Evolutionary conservation across 2,329 filamentous ascomycete species (phyloP).

Genomic region (Daldinia sp.): DNA sequence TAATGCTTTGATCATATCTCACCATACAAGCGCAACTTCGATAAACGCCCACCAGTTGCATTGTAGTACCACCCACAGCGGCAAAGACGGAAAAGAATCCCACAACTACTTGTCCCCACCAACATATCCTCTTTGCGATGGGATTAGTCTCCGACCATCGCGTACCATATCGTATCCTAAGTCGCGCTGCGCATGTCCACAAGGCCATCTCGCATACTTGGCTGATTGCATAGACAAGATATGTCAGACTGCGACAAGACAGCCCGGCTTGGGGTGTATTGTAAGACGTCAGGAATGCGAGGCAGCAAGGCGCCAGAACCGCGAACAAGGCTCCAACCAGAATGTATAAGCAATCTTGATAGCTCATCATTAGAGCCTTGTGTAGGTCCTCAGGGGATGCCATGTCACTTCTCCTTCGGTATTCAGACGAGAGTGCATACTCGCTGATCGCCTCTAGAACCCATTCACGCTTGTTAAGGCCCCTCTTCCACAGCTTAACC

Average conservation of each 20-base stretch:
- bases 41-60: conserved; percentile 45
- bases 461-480: conserved; percentile 46
- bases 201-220: conserved; percentile 46
- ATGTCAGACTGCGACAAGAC: conserved; percentile 47
- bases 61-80: conserved; percentile 43
- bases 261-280: conserved; percentile 47
- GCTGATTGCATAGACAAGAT: conserved; percentile 47
- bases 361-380: conserved; percentile 31
- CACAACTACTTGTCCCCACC: conserved; percentile 45
- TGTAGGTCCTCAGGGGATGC: conserved; percentile 32
- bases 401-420: neutral
- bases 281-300: conserved; percentile 48
- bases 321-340: conserved; percentile 36
- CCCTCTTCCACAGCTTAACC: conserved; percentile 48
- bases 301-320: conserved; percentile 41
- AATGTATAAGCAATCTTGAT: conserved; percentile 39
- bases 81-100: conserved; percentile 45
- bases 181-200: conserved; percentile 43
- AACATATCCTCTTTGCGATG: conserved; percentile 42
- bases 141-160: conserved; percentile 41
- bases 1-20: conserved; percentile 3
- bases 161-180: conserved; percentile 41
- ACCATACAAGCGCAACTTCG: conserved; percentile 44
- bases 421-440: conserved; percentile 30
- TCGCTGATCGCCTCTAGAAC: conserved; percentile 44